These are phyloP conservation scores for Phytopythium helicoides DNA, from an alignment of 352 stramenopile species.

Conservation along the genomic window DNA sequence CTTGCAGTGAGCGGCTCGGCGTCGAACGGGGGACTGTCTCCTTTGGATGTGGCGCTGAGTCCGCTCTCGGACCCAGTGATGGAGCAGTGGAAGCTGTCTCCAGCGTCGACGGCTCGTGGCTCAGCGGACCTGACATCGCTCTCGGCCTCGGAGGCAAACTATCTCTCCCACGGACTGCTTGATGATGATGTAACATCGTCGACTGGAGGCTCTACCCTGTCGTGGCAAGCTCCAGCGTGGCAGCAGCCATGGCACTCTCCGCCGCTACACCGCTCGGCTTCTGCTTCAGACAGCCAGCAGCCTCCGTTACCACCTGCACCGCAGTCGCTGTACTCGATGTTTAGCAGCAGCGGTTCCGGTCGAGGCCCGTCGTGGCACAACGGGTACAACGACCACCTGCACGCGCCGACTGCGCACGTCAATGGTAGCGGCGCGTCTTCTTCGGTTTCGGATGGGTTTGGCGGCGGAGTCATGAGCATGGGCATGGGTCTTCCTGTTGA, in stretches of 20 bases:
- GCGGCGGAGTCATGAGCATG: constrained; percentile 39
- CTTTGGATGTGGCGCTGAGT: constrained; percentile 47
- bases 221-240: constrained; percentile 54
- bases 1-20: constrained; percentile 19
- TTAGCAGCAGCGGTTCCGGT: constrained; percentile 21
- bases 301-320: constrained; percentile 33
- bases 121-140: constrained; percentile 40
- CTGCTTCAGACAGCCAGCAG: constrained; percentile 15
- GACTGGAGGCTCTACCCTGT: constrained; percentile 22
- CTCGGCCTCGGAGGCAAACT: constrained; percentile 40
- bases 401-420: constrained; percentile 8
- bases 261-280: constrained; percentile 25
- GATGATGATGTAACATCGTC: constrained; percentile 17
- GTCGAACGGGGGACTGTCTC: constrained; percentile 45
- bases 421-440: constrained; percentile 9
- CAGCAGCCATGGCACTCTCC: constrained; percentile 52
- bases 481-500: constrained; percentile 39
- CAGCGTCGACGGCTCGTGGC: constrained; percentile 38
- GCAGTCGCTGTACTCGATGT: constrained; percentile 62
- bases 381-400: constrained; percentile 15
- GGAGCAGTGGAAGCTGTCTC: constrained; percentile 79
- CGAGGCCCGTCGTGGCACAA: constrained; percentile 5
- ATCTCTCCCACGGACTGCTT: constrained; percentile 40
- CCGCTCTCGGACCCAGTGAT: constrained; percentile 67
- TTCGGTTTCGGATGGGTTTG: constrained; percentile 39